Base-by-base conservation (phyloP, 768 basidiomycete species). In the Tubosaeta brunneosetosa region DNA sequence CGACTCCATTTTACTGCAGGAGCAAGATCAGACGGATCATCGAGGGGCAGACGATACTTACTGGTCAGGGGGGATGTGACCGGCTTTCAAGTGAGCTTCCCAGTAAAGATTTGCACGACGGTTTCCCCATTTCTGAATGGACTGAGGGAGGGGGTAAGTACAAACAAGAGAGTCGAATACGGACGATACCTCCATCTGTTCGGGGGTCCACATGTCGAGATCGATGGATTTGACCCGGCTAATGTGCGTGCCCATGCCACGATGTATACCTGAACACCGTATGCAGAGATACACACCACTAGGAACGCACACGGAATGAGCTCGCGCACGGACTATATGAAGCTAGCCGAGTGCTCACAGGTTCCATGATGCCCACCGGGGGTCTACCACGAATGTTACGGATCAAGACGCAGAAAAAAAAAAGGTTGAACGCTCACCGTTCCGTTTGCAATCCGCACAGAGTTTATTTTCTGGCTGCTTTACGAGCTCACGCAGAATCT, bases 351-450 rank as follows among this genome's bases (percentile, higher is more conserved):
- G 22, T 32, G 63, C 84, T 58, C 65, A 92, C 89, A 97, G 71
- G 69, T 97, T 98, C 89, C 94, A 97, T 8, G 92, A 93, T 40
- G 95, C 95, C 95, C 95, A 99, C 61, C 95, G 80, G 41, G 95
- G 91, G 77, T 98, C 94, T 97, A 58, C 14, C 13, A 46, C 25
- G 37, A 27, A n/a, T 6, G 14, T 49, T 12, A 53, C 33, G 29
- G 16, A 2, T 13, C 36, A 25, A 25, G 12, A 22, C 8, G 27
- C 2, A 1, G 12, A 14, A 19, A 1, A n/a, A 19, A 1, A n/a
- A n/a, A 1, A 1, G 5, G 13, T 5, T 12, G 10, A n/a, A 36
- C 22, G 71, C 84, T 33, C 60, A 91, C 94, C 95, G 69, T 97
- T 94, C 55, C 90, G 85, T 68, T 97, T 95, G 77, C 95, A 99